A percentile compares a stretch with the other conserved stretches of the same genome.
Conservation (phyloP, 129 eudicot genomes). For the Flaveria sonorensis region DNA sequence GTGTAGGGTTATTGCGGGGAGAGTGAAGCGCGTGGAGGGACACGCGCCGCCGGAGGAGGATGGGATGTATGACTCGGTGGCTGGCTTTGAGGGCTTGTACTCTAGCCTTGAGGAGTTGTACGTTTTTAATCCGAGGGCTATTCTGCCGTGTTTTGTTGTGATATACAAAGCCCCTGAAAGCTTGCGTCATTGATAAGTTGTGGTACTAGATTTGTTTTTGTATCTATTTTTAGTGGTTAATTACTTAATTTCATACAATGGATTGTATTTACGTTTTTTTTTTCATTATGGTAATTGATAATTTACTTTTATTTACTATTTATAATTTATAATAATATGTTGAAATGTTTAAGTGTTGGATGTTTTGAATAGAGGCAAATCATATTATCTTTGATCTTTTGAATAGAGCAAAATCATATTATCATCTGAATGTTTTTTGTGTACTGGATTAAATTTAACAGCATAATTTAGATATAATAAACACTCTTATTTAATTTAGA, state of each 20-base stretch:
- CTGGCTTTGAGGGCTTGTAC: slow-evolving; percentile 67
- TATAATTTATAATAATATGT: no score
- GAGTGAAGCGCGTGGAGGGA: slow-evolving; percentile 53
- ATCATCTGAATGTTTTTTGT: no score
- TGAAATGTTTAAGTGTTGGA: no score
- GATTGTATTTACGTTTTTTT: no score
- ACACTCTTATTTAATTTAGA: no score
- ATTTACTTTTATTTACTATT: no score
- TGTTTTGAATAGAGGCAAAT: no score
- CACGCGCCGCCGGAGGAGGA: slow-evolving; percentile 33
- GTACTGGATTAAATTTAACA: no score
- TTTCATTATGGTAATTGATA: no score
- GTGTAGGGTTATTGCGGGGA: slow-evolving; percentile 89
- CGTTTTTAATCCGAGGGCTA: slow-evolving; percentile 87
- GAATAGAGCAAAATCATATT: no score
- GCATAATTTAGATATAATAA: no score
- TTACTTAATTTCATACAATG: background rate
- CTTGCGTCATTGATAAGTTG: slow-evolving; percentile 7
- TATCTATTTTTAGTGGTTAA: background rate
- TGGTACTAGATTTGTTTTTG: background rate
- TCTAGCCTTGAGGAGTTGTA: slow-evolving; percentile 87
- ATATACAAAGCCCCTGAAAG: slow-evolving; percentile 61
- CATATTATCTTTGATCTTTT: no score
- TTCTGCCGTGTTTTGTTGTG: slow-evolving; percentile 93
- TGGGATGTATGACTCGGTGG: slow-evolving; percentile 78